Base-by-base conservation (phyloP, 768 basidiomycete genomes). In the Cantharellus cinnabarinus region DNA sequence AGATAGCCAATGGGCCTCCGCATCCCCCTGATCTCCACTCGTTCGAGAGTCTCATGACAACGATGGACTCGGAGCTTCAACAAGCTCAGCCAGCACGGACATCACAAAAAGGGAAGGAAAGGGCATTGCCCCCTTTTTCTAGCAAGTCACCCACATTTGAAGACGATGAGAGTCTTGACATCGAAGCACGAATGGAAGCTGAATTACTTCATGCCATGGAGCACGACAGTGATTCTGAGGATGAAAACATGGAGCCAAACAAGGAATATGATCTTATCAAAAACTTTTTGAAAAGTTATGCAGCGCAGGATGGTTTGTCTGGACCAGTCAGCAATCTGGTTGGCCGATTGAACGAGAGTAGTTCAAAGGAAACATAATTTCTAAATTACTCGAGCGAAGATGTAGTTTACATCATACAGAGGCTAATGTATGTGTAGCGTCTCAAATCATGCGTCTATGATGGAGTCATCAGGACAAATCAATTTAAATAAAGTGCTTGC, bases 271-370 rank as follows among this genome's bases (percentile, higher is more conserved):
- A 82, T 64, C 71, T 98, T 65, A 94, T 98, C 73, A 94, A 89
- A 71, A 94, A 95, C 69, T 91, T 99, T 69, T 70, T 98, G 69
- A 90, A 95, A 72, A 94, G 90, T 70, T 97, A 89, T 75, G 89
- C 88, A 68, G 83, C 82, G 62, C 95, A 99, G 67, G 85, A 68
- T 4, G 95, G 95, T 34, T 70, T 87, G 56, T 80, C 87, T 35
- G 95, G 95, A 0, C 95, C 93, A 34, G 93, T 95, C 10, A 77
- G 93, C 58, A 95, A 83, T 66, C 72, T 99, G 51, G 86, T 83
- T 48, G 89, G 95, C 44, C 75, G 90, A 63, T 99, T 62, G 80
- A 86, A 41, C 52, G 70, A 59, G 79, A 81, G 51, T 87, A 86
- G 75, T 29, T 29, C 20, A 29, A 29, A 29, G 20, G 20, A 29